Evolutionary conservation across 2,329 filamentous ascomycete genomes (phyloP), one percentile per base, ranked within the genome.

Genomic region (Alternaria sp.): DNA sequence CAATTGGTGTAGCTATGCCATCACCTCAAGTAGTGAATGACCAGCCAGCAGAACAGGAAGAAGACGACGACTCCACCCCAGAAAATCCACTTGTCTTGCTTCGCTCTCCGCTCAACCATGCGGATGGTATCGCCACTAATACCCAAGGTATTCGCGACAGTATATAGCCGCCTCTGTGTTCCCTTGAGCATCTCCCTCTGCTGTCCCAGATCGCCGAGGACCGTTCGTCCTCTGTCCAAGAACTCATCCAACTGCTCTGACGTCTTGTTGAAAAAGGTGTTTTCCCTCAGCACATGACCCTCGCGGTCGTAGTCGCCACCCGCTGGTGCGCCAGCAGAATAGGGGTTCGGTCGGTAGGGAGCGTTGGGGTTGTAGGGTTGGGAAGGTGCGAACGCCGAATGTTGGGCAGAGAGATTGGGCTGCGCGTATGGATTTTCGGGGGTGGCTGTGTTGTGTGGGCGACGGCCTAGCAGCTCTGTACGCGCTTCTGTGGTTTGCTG

Each of bases 21-120:
- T 71, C 62, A 75, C 36, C 92, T 85, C 81, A 99, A 80, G 77
- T 88, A 98, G 81, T 94, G 91, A 76, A 99, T 78, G 59, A 97
- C 93, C 67, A 96, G 82, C 89, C 93, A 98, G 80, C 95, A 97
- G 78, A 99, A 99, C 40, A 87, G 77, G 73, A 98, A 92, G 80
- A 99, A 99, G 36, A 96, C 81, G 6, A 96, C 81, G 3, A 95
- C 93, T 0, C 96, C 93, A 0, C 84, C 91, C 86, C 91, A 92
- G 79, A 99, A 99, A 36, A 99, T 97, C 93, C 94, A 98, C 82
- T 97, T 98, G 79, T 99, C 96, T 83, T 98, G 92, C 79, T 89
- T 91, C 54, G 96, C 93, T 66, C 96, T 86, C 71, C 96, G 84
- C 82, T 98, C 95, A 45, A 99, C 91, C 93, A 96, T 98, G 50